Percentiles rank a stretch among this genome's conserved stretches.
These are phyloP conservation scores for Ceratonia siliqua DNA, from an alignment of 306 rosid genomes.

Conservation along the genomic window DNA sequence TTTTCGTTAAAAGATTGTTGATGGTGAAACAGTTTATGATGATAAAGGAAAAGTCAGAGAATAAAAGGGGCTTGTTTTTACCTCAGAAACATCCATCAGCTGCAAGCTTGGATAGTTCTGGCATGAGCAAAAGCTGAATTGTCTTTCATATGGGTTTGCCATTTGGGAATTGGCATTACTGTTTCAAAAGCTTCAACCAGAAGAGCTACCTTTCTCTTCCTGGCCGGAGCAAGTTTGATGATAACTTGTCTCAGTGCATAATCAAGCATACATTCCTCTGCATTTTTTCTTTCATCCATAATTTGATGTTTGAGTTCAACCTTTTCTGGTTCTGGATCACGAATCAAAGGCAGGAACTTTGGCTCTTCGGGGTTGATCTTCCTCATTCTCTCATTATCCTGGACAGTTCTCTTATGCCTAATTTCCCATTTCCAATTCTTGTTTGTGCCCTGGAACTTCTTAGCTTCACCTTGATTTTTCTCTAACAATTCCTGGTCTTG, in stretches of 20 bases:
- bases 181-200: slow-evolving; percentile 91
- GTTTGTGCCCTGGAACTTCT: slow-evolving; percentile 9
- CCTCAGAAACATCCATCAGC: slow-evolving; percentile 41
- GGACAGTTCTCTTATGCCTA: slow-evolving; percentile 37
- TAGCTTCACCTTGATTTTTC: slow-evolving; percentile 22
- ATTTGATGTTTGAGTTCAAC: slow-evolving; percentile 73
- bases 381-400: slow-evolving; percentile 54
- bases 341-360: slow-evolving; percentile 58
- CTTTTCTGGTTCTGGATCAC: slow-evolving; percentile 62
- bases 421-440: slow-evolving; percentile 43
- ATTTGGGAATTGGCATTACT: slow-evolving; percentile 60
- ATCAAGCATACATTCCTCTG: slow-evolving; percentile 94
- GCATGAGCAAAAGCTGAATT: slow-evolving; percentile 46
- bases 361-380: slow-evolving; percentile 63
- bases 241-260: slow-evolving; percentile 67
- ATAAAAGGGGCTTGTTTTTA: neutral
- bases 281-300: slow-evolving; percentile 67
- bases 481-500: slow-evolving; percentile 29
- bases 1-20: neutral
- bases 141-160: slow-evolving; percentile 37
- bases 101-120: slow-evolving; percentile 74
- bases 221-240: slow-evolving; percentile 70
- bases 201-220: slow-evolving; percentile 81
- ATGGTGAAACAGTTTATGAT: neutral
- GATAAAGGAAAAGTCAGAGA: neutral